Percentiles rank a stretch among this genome's conserved stretches.
Evolutionary conservation across 768 basidiomycete genomes (phyloP).

Genomic region (Lyophyllum atratum): DNA sequence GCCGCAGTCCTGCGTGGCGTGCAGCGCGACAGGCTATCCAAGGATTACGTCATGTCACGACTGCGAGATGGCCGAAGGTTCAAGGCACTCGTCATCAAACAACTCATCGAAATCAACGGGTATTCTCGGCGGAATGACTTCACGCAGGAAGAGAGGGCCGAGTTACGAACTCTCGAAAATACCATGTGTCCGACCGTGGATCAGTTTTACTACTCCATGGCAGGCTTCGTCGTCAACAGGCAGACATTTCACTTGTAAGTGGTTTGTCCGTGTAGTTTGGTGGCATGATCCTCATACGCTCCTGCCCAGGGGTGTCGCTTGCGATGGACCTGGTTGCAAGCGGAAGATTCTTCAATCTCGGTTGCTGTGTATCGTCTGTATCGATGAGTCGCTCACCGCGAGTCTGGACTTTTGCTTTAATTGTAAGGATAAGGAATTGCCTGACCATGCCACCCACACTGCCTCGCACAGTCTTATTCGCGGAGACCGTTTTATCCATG

Average conservation of each 20-base stretch:
- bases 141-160: background rate
- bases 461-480: constrained; percentile 4
- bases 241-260: background rate
- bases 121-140: background rate
- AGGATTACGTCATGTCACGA: background rate
- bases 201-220: constrained; percentile 5
- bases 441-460: background rate
- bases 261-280: background rate
- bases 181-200: background rate
- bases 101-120: background rate
- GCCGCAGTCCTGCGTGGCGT: background rate
- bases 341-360: constrained; percentile 2
- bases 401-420: constrained; percentile 4
- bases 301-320: background rate
- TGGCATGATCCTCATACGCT: background rate
- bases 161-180: background rate
- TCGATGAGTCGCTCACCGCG: background rate
- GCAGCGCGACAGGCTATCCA: background rate
- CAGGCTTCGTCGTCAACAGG: background rate
- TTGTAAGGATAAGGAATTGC: background rate
- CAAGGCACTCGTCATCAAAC: background rate
- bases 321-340: background rate
- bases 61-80: constrained; percentile 4
- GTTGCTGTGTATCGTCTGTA: background rate
- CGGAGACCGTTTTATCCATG: background rate